Evolutionary conservation across 2,329 filamentous ascomycete genomes (phyloP), one percentile per base, ranked within the genome.

Genomic region (Harringtonia lauricola): DNA sequence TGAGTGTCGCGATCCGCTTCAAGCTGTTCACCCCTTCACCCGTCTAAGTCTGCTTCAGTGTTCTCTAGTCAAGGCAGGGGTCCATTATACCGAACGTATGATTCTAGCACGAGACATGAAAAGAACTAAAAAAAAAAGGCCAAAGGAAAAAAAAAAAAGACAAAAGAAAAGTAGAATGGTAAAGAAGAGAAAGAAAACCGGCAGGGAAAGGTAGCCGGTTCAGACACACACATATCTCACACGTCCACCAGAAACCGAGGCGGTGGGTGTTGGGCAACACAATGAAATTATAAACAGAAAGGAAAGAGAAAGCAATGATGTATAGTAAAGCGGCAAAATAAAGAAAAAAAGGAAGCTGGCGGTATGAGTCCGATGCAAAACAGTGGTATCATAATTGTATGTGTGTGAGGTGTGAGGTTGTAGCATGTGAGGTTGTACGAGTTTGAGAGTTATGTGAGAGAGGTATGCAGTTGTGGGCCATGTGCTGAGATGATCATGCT

Each of bases 131-230:
- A 31, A 39, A 17, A 2, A 39, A 30, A 14, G 35, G 19, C 33
- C n/a, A 39, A 28, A 31, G 21, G 34, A 29, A 36, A 9, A 41
- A 33, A 18, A 12, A 26, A 28, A 29, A n/a, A 29, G n/a, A 36
- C 28, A 42, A n/a, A 19, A 30, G 71, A 73, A 61, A 71, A 36
- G 45, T 43, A 21, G 4, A 34, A 18, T 3, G 6, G n/a, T 26
- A 34, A 44, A 44, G 4, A 46, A 42, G 13, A 33, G 40, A 9
- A 36, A 47, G 36, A 41, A 18, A 34, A 37, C 30, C 8, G 17
- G 18, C 17, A 36, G 36, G 9, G 26, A 36, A 28, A 36, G 29
- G 17, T 24, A 28, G 14, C 9, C 3, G 4, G 17, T 15, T 21
- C 24, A 26, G n/a, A 18, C 21, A 21, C 26, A 22, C 13, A 14